phyloP scores from a whole-genome alignment of 306 rosid genomes.

The Citrullus mucosospermus region DNA sequence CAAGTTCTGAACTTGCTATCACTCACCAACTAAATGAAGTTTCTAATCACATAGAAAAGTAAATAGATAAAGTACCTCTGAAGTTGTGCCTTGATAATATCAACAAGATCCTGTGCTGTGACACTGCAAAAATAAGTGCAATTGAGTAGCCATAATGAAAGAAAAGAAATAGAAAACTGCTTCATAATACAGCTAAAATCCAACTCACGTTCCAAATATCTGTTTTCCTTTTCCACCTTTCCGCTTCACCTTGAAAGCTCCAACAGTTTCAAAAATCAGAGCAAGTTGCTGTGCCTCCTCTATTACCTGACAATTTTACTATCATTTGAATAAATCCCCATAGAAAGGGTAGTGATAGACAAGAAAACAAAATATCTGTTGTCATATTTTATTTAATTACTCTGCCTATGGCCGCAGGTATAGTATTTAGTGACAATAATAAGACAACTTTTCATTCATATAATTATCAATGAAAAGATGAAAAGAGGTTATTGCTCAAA shows the following conservation, averaged over 20 bases:
- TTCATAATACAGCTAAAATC: not conserved
- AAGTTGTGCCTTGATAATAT: conserved; percentile 93
- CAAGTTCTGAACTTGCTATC: no score
- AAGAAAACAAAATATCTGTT: not conserved
- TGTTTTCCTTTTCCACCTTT: conserved; percentile 96
- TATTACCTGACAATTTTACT: conserved; percentile 38
- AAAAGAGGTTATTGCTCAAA: no score
- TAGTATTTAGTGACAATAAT: not conserved
- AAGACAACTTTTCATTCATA: no score
- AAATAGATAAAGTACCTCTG: conserved; percentile 40
- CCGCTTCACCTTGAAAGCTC: conserved; percentile 91
- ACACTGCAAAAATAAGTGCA: conserved; percentile 40
- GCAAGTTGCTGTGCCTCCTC: conserved; percentile 96
- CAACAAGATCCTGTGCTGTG: conserved; percentile 90
- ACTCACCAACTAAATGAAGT: not conserved
- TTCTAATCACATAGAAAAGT: not conserved
- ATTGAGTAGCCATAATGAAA: conserved; percentile 15
- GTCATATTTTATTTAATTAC: not conserved
- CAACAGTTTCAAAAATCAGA: conserved; percentile 68
- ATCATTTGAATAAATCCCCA: not conserved
- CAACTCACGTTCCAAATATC: conserved; percentile 69
- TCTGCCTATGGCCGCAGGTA: not conserved
- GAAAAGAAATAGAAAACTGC: not conserved
- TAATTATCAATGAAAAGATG: no score
- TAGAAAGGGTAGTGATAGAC: not conserved